Evolutionary conservation across 441 rosid species (phyloP).

Genomic region (Melastoma candidum): DNA sequence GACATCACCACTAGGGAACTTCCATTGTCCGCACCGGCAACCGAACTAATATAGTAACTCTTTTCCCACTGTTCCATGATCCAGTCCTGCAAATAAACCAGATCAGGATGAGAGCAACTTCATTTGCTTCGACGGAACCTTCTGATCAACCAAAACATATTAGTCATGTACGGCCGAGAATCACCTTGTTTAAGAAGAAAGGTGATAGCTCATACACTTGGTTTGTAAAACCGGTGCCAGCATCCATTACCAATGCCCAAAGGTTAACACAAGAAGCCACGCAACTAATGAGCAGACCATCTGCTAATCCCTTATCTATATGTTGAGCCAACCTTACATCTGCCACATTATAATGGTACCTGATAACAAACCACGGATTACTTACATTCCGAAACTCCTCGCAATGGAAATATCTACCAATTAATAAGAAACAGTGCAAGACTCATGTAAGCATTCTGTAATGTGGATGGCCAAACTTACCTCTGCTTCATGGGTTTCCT

Average conservation of each 20-base stretch:
- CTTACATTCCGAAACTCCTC: neutral
- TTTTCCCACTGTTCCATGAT: constrained; percentile 99
- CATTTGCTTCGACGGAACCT: neutral
- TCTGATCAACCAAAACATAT: neutral
- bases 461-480: constrained; percentile 19
- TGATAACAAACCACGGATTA: constrained; percentile 13
- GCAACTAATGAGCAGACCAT: constrained; percentile 89
- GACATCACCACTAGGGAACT: constrained; percentile 99
- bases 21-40: constrained; percentile 89
- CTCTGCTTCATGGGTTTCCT: constrained; percentile 97
- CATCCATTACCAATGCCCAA: constrained; percentile 99
- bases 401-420: neutral
- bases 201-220: constrained; percentile 89
- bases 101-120: constrained; percentile 7
- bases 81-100: constrained; percentile 61
- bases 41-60: constrained; percentile 85
- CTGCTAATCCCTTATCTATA: constrained; percentile 88
- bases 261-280: constrained; percentile 92
- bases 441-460: too few species aligned
- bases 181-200: constrained; percentile 80
- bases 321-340: constrained; percentile 91
- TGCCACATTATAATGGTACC: constrained; percentile 98
- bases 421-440: neutral
- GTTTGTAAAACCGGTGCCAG: constrained; percentile 81
- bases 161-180: constrained; percentile 2